phyloP scores from a whole-genome alignment of 495 filamentous ascomycete species.

The Extremus antarcticus region DNA sequence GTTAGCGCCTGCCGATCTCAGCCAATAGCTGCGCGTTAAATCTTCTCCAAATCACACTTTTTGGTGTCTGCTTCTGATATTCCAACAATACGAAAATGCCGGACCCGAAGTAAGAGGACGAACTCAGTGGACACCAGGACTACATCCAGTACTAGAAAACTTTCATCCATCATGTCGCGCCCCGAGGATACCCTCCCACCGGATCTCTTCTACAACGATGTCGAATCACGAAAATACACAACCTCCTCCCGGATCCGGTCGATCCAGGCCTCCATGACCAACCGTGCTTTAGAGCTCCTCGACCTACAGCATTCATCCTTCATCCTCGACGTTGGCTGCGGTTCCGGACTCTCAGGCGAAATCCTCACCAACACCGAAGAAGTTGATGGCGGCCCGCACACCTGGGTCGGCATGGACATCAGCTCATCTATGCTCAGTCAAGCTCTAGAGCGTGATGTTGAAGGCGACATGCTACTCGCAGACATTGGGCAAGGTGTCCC shows the following conservation, averaged over 20 bases:
- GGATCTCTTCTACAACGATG: slow-evolving; percentile 93
- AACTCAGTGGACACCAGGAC: too few species aligned
- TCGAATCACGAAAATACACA: slow-evolving; percentile 94
- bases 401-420: slow-evolving; percentile 92
- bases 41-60: too few species aligned
- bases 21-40: too few species aligned
- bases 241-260: slow-evolving; percentile 88
- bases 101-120: too few species aligned
- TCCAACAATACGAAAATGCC: too few species aligned
- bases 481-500: slow-evolving; percentile 94
- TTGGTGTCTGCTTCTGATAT: too few species aligned
- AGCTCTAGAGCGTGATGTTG: slow-evolving; percentile 79
- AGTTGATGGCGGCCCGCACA: slow-evolving; percentile 72
- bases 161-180: slow-evolving; percentile 82
- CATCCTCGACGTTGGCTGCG: slow-evolving; percentile 91
- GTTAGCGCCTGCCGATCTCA: background rate
- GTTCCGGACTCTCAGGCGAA: slow-evolving; percentile 87
- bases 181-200: slow-evolving; percentile 89
- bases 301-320: slow-evolving; percentile 67
- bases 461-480: slow-evolving; percentile 82
- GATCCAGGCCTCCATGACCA: slow-evolving; percentile 89
- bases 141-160: background rate
- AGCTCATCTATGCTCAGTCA: slow-evolving; percentile 87
- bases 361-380: slow-evolving; percentile 60
- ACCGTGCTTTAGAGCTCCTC: slow-evolving; percentile 83